Base-by-base conservation (phyloP, 2,329 filamentous ascomycete species). In the Fusarium nematophilum region DNA sequence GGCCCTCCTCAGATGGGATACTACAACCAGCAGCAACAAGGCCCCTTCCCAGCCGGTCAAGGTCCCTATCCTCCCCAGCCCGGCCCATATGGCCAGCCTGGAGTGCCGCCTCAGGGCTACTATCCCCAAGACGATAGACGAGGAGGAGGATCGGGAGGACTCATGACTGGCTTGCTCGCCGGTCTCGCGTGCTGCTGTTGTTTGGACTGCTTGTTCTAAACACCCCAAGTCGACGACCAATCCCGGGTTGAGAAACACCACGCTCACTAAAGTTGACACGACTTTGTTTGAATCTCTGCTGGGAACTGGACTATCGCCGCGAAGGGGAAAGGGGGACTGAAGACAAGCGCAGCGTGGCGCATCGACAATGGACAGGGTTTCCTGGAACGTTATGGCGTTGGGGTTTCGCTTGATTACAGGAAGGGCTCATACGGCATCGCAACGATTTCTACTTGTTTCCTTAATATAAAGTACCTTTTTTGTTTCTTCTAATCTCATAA, bases 141-240 rank as follows among this genome's bases (percentile, higher is more conserved):
- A 64, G 72, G 68, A 59, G 72, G 72, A 39, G 70, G 71, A 36
- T 67, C 65, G 51, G 61, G 70, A 21, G 75, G 79, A 38, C 62
- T 78, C 48, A 63, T 83, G 34, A 78, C 78, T 27, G 81, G 79
- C 34, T 69, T 84, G 47, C 64, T 85, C 13, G 83, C 81, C 13
- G 76, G 77, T 59, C 68, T 84, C 56, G 84, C 84, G 2, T 86
- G 83, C 70, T 86, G 84, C 70, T 86, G 84, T 73, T 86, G 84
- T 68, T 69, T 86, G 66, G 84, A 86, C 62, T 75, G 77, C 37
- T 68, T 86, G n/a, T 85, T 85, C 66, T 86, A 81, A 72, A 52
- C 26, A n/a, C n/a, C 18, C 6, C 36, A 13, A 44, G n/a, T 33
- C 9, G 23, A 57, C 36, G 49, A 55, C 38, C 11, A 54, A 27